Conservation (phyloP, 495 filamentous ascomycete genomes). For the Penicillium lagena region DNA sequence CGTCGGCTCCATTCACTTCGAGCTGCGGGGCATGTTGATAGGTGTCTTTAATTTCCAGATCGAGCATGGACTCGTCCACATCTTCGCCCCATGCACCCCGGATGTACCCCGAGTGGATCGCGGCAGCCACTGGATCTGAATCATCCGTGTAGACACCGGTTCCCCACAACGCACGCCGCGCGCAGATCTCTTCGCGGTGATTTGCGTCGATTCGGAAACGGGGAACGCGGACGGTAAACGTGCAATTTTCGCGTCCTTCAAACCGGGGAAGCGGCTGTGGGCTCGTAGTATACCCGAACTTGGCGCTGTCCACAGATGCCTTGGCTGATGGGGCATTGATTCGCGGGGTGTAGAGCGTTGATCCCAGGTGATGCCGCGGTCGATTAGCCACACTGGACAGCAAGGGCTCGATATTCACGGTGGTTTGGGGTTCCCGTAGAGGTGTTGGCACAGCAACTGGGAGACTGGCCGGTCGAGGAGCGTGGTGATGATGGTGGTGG, state of each 20-base stretch:
- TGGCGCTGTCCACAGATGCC: constrained; percentile 43
- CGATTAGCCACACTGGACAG: constrained; percentile 61
- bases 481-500: constrained; percentile 50
- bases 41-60: constrained; percentile 48
- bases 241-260: constrained; percentile 81
- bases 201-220: constrained; percentile 62
- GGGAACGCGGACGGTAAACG: constrained; percentile 79
- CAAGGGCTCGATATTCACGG: constrained; percentile 59
- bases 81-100: constrained; percentile 79
- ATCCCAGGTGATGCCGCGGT: constrained; percentile 79
- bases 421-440: constrained; percentile 55
- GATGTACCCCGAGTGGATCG: constrained; percentile 90
- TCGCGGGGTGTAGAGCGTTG: constrained; percentile 48
- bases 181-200: constrained; percentile 74
- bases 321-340: constrained; percentile 41
- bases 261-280: constrained; percentile 74
- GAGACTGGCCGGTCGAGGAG: constrained; percentile 25
- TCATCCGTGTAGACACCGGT: constrained; percentile 94
- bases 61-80: constrained; percentile 61
- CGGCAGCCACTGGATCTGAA: constrained; percentile 86
- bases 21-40: constrained; percentile 32
- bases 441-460: constrained; percentile 25
- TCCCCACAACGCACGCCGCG: constrained; percentile 77
- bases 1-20: constrained; percentile 9
- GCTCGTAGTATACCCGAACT: constrained; percentile 61